Percentiles rank a stretch among this genome's conserved stretches.
Evolutionary conservation across 805 yeast species (phyloP).

Genomic region (Kluyveromyces wickerhamii): DNA sequence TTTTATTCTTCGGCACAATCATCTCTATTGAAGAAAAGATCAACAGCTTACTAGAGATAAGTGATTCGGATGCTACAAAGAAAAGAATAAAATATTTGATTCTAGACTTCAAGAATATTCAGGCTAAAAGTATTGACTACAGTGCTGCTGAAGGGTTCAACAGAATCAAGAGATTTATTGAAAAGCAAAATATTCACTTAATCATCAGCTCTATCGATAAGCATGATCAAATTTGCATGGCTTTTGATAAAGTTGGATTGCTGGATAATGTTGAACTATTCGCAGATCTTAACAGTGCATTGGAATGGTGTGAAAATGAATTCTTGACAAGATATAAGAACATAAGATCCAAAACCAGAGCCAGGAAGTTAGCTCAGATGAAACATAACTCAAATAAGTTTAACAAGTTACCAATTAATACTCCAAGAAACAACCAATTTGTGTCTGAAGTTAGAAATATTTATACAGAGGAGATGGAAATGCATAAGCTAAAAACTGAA

Average conservation of each 20-base stretch:
- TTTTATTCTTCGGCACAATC: conserved; percentile 90
- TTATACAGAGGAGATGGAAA: conserved; percentile 24
- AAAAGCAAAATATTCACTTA: conserved; percentile 59
- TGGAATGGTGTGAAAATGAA: conserved; percentile 96
- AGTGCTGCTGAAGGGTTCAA: conserved; percentile 95
- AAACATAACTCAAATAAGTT: conserved; percentile 5
- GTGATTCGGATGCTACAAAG: conserved; percentile 27
- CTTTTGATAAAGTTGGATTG: conserved; percentile 77
- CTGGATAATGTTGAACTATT: conserved; percentile 58
- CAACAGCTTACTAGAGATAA: conserved; percentile 54
- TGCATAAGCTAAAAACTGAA: conserved; percentile 14
- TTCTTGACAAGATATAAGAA: conserved; percentile 44
- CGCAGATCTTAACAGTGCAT: conserved; percentile 71
- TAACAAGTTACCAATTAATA: conserved; percentile 21
- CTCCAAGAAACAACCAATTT: conserved; percentile 37
- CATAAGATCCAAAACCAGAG: conserved; percentile 24
- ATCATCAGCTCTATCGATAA: conserved; percentile 72
- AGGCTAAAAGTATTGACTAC: conserved; percentile 66
- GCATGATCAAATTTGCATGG: conserved; percentile 55
- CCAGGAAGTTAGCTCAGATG: conserved; percentile 10
- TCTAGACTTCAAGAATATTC: conserved; percentile 76
- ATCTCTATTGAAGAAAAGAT: conserved; percentile 81
- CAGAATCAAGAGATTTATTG: conserved; percentile 70
- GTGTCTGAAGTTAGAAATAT: conserved; percentile 34
- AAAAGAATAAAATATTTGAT: conserved; percentile 74